These are phyloP conservation scores for Backusella parvicylindrica DNA, from an alignment of 192 early-diverging fungal species.

Conservation along the genomic window DNA sequence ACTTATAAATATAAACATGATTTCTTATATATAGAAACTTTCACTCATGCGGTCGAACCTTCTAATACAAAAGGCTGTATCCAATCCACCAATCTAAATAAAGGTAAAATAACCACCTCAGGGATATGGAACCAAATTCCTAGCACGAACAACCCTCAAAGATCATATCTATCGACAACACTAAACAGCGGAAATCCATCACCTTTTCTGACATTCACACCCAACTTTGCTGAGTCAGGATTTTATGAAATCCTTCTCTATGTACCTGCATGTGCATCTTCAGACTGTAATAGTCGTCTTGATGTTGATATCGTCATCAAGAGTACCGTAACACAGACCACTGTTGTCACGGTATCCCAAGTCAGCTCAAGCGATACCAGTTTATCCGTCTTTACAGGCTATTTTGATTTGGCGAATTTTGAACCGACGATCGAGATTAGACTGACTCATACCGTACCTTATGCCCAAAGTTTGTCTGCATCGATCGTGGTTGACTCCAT, in stretches of 20 bases:
- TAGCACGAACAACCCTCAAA: not conserved
- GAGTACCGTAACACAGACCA: not conserved
- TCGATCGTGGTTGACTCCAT: constrained; percentile 20
- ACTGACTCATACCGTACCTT: constrained; percentile 4
- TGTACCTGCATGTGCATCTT: constrained; percentile 24
- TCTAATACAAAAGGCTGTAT: not conserved
- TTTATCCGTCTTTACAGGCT: constrained; percentile 22
- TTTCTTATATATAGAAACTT: constrained; percentile 10
- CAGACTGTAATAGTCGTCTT: constrained; percentile 20
- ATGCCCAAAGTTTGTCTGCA: not conserved
- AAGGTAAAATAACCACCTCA: not conserved
- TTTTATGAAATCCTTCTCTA: constrained; percentile 21
- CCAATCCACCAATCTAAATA: not conserved
- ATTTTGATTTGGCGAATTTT: constrained; percentile 17
- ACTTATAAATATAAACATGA: not conserved
- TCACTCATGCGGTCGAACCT: constrained; percentile 10
- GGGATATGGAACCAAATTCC: constrained; percentile 7
- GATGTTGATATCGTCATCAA: constrained; percentile 8
- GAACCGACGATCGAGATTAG: constrained; percentile 15
- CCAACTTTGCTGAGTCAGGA: constrained; percentile 28
- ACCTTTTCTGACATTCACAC: constrained; percentile 17
- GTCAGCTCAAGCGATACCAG: not conserved
- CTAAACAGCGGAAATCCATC: not conserved
- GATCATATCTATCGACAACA: constrained; percentile 7
- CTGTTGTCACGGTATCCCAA: not conserved